Evolutionary conservation across 1,139 yeast genomes (phyloP).

Genomic region (Geotrichum candidum): DNA sequence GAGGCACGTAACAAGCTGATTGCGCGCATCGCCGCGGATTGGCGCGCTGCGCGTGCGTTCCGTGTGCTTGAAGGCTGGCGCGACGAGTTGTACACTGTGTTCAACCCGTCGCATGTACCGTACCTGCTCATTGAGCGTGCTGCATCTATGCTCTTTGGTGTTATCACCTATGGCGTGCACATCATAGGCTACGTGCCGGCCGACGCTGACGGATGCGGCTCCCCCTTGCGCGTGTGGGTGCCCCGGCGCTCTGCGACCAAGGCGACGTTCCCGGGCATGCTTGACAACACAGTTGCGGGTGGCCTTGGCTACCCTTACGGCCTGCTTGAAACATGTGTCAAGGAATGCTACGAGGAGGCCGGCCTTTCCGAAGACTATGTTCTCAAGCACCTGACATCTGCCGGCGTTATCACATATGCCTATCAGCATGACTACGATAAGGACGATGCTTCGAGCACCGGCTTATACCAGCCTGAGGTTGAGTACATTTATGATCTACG

Average conservation of each 20-base stretch:
- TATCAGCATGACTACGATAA: slow-evolving; percentile 31
- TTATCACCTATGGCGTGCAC: slow-evolving; percentile 86
- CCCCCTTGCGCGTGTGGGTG: slow-evolving; percentile 65
- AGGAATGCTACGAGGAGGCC: slow-evolving; percentile 90
- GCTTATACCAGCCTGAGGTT: slow-evolving; percentile 79
- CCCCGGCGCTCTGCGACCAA: slow-evolving; percentile 74
- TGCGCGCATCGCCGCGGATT: slow-evolving; percentile 40
- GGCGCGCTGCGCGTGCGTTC: slow-evolving; percentile 41
- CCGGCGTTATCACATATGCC: slow-evolving; percentile 68
- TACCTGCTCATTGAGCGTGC: slow-evolving; percentile 76
- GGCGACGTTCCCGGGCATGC: slow-evolving; percentile 83
- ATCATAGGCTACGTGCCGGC: slow-evolving; percentile 66
- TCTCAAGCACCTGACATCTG: slow-evolving; percentile 40
- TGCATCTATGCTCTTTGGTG: slow-evolving; percentile 72
- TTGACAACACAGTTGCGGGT: slow-evolving; percentile 93
- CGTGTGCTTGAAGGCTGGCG: slow-evolving; percentile 73
- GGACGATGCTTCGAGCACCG: slow-evolving; percentile 22
- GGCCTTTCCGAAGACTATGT: slow-evolving; percentile 58
- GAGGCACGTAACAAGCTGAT: slow-evolving; percentile 47
- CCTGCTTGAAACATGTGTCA: slow-evolving; percentile 65
- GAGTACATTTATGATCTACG: slow-evolving; percentile 71
- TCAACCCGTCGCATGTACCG: slow-evolving; percentile 47
- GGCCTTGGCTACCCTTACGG: slow-evolving; percentile 84
- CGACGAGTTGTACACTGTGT: slow-evolving; percentile 71
- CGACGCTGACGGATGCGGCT: slow-evolving; percentile 30